Evolutionary conservation across 2,329 filamentous ascomycete genomes (phyloP).

Genomic region (Endothia cerciana): DNA sequence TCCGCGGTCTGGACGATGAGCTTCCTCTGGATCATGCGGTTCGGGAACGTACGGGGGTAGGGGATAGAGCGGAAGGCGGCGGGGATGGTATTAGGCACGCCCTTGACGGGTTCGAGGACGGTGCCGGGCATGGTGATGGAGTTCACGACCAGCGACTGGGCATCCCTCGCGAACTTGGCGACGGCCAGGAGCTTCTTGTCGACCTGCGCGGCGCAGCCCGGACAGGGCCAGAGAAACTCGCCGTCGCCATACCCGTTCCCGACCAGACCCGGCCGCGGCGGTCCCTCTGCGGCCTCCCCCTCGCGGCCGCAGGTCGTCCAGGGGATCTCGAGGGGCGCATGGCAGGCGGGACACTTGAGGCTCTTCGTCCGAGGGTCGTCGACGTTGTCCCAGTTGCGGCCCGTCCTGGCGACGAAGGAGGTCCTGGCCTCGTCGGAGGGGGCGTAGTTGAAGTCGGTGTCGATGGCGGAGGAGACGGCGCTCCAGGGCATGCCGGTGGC

Average conservation of each 20-base stretch:
- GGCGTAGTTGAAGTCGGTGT: constrained; percentile 61
- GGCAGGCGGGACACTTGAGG: constrained; percentile 62
- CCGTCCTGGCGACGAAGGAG: constrained; percentile 53
- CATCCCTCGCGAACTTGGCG: constrained; percentile 63
- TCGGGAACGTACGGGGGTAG: constrained; percentile 56
- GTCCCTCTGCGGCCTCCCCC: constrained; percentile 39
- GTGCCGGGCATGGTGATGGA: constrained; percentile 69
- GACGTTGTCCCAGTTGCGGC: constrained; percentile 62
- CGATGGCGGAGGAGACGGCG: constrained; percentile 59
- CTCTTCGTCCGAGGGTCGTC: constrained; percentile 53
- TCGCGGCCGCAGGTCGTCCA: constrained; percentile 64
- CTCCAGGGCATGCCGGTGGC: constrained; percentile 68
- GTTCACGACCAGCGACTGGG: constrained; percentile 49
- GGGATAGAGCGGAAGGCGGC: constrained; percentile 29
- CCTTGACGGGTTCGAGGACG: constrained; percentile 57
- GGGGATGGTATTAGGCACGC: constrained; percentile 48
- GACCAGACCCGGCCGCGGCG: constrained; percentile 37
- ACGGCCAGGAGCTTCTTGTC: constrained; percentile 64
- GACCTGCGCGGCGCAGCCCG: constrained; percentile 52
- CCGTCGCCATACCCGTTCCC: constrained; percentile 66
- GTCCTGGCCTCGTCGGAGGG: constrained; percentile 47
- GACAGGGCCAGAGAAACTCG: constrained; percentile 55
- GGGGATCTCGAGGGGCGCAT: constrained; percentile 45
- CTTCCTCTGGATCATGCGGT: constrained; percentile 55
- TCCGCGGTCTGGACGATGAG: constrained; percentile 48